phyloP scores from a whole-genome alignment of 176 grass and related monocot genomes.

The Metroxylon sagu region DNA sequence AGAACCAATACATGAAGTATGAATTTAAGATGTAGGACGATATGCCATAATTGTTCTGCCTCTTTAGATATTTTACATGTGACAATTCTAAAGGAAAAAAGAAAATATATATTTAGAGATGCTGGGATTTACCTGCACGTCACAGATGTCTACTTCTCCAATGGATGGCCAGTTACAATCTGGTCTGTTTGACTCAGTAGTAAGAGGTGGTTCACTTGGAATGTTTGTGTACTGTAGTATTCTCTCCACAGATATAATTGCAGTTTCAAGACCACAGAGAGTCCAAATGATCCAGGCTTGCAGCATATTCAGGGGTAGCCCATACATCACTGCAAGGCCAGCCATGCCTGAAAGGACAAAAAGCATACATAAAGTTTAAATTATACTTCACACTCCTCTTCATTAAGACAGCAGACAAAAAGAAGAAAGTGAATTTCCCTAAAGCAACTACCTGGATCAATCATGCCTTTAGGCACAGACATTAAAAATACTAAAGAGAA shows the following conservation, averaged over 20 bases:
- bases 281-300: slow-evolving; percentile 17
- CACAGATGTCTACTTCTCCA: slow-evolving; percentile 31
- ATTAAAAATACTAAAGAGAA: slow-evolving; percentile 43
- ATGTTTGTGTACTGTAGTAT: slow-evolving; percentile 39
- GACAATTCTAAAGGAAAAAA: no score
- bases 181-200: slow-evolving; percentile 17
- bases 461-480: slow-evolving; percentile 27
- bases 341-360: slow-evolving; percentile 24
- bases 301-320: slow-evolving; percentile 29
- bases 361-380: background rate
- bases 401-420: no score
- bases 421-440: no score
- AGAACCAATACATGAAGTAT: no score
- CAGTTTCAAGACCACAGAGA: slow-evolving; percentile 29
- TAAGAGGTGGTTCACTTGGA: slow-evolving; percentile 28
- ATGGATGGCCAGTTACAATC: slow-evolving; percentile 27
- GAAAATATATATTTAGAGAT: no score
- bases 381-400: no score
- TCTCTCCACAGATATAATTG: slow-evolving; percentile 47
- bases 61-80: no score
- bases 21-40: no score
- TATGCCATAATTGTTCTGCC: no score
- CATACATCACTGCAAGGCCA: slow-evolving; percentile 44
- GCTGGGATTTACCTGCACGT: slow-evolving; percentile 18
- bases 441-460: slow-evolving; percentile 46